A percentile compares a stretch with the other conserved stretches of the same genome.
Conservation (phyloP, 1,284 basidiomycete genomes). For the Naganishia cerealis region DNA sequence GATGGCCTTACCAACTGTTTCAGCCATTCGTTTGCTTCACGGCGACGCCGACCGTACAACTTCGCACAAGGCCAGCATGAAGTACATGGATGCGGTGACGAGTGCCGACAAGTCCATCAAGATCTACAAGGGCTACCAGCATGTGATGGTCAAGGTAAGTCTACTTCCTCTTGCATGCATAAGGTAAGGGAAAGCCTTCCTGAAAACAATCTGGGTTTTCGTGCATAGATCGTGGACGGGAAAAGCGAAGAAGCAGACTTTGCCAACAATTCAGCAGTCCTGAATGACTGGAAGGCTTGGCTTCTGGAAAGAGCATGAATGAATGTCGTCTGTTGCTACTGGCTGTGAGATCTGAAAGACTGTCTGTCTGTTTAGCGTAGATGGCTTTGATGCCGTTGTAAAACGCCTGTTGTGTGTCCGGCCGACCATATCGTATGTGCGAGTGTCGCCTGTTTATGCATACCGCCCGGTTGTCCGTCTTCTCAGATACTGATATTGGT, state of each 20-base stretch:
- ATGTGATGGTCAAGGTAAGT: constrained; percentile 51
- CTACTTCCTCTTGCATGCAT: neutral
- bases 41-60: constrained; percentile 57
- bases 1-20: neutral
- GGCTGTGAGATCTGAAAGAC: too few relatives aligned
- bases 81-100: constrained; percentile 51
- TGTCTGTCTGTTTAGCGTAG: too few relatives aligned
- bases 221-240: constrained; percentile 40
- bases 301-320: constrained; percentile 40
- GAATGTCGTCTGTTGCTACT: too few relatives aligned
- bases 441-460: too few relatives aligned
- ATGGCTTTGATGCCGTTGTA: too few relatives aligned
- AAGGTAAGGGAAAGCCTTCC: neutral
- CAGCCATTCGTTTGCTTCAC: constrained; percentile 56
- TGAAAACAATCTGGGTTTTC: constrained; percentile 1
- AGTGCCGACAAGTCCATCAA: constrained; percentile 53
- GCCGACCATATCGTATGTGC: too few relatives aligned
- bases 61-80: constrained; percentile 50
- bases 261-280: constrained; percentile 50
- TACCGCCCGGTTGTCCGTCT: too few relatives aligned
- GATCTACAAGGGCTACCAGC: constrained; percentile 58
- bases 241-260: constrained; percentile 49
- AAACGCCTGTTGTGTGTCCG: too few relatives aligned
- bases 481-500: too few relatives aligned
- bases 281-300: constrained; percentile 51